Evolutionary conservation across 257 asterid genomes (phyloP).

Genomic region (Mitragyna speciosa): DNA sequence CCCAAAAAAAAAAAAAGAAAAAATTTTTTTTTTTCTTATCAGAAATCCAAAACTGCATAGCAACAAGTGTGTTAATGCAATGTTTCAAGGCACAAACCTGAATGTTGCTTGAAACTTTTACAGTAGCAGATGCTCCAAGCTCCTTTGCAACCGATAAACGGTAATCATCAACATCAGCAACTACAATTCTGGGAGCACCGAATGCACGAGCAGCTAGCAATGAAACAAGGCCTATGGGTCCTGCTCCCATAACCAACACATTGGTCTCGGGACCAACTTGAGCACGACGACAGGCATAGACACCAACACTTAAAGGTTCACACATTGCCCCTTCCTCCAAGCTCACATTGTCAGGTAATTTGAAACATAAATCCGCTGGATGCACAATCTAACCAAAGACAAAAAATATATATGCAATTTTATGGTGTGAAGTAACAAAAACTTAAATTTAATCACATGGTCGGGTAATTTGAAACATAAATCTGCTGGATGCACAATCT

Average conservation of each 20-base stretch:
- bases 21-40: too few species aligned
- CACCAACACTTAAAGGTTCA: slow-evolving; percentile 81
- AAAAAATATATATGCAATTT: too few species aligned
- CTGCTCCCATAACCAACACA: slow-evolving; percentile 74
- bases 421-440: too few species aligned
- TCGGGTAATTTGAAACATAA: too few species aligned
- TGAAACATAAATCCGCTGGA: slow-evolving; percentile 73
- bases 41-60: too few species aligned
- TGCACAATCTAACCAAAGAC: slow-evolving; percentile 20
- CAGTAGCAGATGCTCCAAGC: slow-evolving; percentile 61
- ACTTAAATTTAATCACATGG: not conserved
- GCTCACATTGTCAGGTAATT: slow-evolving; percentile 69
- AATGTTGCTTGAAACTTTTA: slow-evolving; percentile 52
- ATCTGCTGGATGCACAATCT: too few species aligned
- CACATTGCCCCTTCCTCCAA: slow-evolving; percentile 95
- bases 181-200: slow-evolving; percentile 60
- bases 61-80: too few species aligned
- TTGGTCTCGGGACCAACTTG: slow-evolving; percentile 65
- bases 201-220: slow-evolving; percentile 75
- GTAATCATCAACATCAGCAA: not conserved
- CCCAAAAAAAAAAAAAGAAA: too few species aligned
- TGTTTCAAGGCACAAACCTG: slow-evolving; percentile 30
- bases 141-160: slow-evolving; percentile 63
- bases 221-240: slow-evolving; percentile 69
- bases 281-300: slow-evolving; percentile 77